phyloP scores from a whole-genome alignment of 805 yeast genomes.

The Saturnispora zaruensis region DNA sequence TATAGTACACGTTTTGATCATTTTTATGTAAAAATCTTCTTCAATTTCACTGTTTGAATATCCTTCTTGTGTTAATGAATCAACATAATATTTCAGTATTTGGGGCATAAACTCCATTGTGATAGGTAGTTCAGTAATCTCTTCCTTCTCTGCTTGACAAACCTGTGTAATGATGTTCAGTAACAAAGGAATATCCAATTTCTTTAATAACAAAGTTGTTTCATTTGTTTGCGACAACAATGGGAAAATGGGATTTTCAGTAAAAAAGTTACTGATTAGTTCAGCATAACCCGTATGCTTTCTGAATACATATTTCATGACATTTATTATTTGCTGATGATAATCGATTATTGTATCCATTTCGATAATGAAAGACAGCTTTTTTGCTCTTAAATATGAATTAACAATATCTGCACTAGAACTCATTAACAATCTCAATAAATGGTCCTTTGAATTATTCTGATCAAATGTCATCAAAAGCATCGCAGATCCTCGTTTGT shows the following conservation, averaged over 20 bases:
- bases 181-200: background rate
- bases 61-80: conserved; percentile 15
- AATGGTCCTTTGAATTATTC: conserved; percentile 3
- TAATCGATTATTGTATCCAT: background rate
- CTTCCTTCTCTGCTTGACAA: conserved; percentile 1
- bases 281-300: conserved; percentile 7
- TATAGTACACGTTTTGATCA: conserved; percentile 16
- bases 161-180: conserved; percentile 3
- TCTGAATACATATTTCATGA: conserved; percentile 8
- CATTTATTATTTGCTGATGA: conserved; percentile 6
- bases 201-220: background rate
- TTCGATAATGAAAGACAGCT: conserved; percentile 5
- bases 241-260: conserved; percentile 22
- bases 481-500: background rate
- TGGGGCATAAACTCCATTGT: conserved; percentile 22
- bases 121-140: conserved; percentile 8
- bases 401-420: background rate
- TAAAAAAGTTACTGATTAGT: conserved; percentile 19
- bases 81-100: conserved; percentile 19
- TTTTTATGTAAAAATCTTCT: conserved; percentile 18
- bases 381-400: background rate
- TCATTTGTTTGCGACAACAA: conserved; percentile 17
- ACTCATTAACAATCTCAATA: background rate
- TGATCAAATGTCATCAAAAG: conserved; percentile 4
- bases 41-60: conserved; percentile 4